These are phyloP conservation scores for Plasmodium blacklocki DNA, from an alignment of 169 alveolate genomes.

Conservation along the genomic window DNA sequence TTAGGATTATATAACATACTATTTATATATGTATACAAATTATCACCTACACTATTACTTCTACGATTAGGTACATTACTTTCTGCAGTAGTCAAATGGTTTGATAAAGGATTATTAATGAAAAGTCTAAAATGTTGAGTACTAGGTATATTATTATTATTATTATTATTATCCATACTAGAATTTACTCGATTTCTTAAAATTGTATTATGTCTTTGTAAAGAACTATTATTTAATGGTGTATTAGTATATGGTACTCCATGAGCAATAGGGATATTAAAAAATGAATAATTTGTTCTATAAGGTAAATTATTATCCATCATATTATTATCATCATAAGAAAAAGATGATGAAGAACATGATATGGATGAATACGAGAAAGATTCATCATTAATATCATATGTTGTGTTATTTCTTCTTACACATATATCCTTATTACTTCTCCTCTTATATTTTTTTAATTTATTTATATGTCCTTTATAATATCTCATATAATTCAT, in stretches of 20 bases:
- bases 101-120: slow-evolving; percentile 9
- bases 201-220: neutral
- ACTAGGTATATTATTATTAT: slow-evolving; percentile 1
- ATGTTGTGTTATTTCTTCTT: slow-evolving; percentile 4
- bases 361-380: neutral
- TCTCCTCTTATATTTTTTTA: neutral
- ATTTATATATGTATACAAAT: neutral
- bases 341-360: neutral
- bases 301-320: neutral
- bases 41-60: slow-evolving; percentile 8
- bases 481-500: slow-evolving; percentile 2
- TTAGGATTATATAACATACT: slow-evolving; percentile 26
- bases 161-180: slow-evolving; percentile 5
- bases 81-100: no score
- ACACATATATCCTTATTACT: neutral
- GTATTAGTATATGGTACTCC: slow-evolving; percentile 1
- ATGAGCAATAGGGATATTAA: slow-evolving; percentile 9
- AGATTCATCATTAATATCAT: slow-evolving; percentile 11
- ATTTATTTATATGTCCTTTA: neutral
- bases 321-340: slow-evolving; percentile 2
- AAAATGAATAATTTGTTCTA: slow-evolving; percentile 8
- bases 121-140: slow-evolving; percentile 36
- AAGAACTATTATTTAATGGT: slow-evolving; percentile 2
- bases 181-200: slow-evolving; percentile 34
- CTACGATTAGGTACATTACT: neutral